Conservation (phyloP, 495 filamentous ascomycete species). For the Hypoxylon trugodes region DNA sequence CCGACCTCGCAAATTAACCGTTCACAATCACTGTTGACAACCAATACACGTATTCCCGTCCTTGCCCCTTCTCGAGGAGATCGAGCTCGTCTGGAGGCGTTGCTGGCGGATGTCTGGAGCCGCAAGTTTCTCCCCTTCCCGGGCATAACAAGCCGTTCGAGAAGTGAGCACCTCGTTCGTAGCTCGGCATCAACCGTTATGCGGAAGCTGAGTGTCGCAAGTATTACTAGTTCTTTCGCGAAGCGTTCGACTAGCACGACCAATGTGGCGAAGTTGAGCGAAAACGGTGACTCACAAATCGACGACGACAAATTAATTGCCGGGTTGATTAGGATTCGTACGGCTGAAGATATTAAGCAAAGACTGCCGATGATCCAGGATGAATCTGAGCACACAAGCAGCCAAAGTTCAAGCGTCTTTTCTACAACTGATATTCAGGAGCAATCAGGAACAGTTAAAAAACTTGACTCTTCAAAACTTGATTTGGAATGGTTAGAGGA, state of each 20-base stretch:
- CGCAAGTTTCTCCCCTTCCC: constrained; percentile 83
- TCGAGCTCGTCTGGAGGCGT: constrained; percentile 76
- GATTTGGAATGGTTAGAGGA: constrained; percentile 37
- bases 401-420: constrained; percentile 9
- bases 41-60: constrained; percentile 66
- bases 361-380: constrained; percentile 51
- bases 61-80: constrained; percentile 76
- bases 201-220: constrained; percentile 80
- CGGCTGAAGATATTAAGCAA: constrained; percentile 29
- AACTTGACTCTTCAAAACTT: constrained; percentile 25
- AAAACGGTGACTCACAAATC: constrained; percentile 31
- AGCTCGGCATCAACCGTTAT: constrained; percentile 80
- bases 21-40: constrained; percentile 74
- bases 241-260: constrained; percentile 59
- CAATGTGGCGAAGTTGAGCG: constrained; percentile 24
- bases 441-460: constrained; percentile 36
- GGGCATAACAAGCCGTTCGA: constrained; percentile 74
- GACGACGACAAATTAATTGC: constrained; percentile 25
- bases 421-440: constrained; percentile 14
- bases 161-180: constrained; percentile 71
- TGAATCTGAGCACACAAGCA: constrained; percentile 44
- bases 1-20: constrained; percentile 64
- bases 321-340: constrained; percentile 9
- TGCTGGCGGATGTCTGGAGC: constrained; percentile 84
- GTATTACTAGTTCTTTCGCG: constrained; percentile 69